These are phyloP conservation scores for Russula ochroleuca DNA, from an alignment of 768 basidiomycete species.

Conservation along the genomic window DNA sequence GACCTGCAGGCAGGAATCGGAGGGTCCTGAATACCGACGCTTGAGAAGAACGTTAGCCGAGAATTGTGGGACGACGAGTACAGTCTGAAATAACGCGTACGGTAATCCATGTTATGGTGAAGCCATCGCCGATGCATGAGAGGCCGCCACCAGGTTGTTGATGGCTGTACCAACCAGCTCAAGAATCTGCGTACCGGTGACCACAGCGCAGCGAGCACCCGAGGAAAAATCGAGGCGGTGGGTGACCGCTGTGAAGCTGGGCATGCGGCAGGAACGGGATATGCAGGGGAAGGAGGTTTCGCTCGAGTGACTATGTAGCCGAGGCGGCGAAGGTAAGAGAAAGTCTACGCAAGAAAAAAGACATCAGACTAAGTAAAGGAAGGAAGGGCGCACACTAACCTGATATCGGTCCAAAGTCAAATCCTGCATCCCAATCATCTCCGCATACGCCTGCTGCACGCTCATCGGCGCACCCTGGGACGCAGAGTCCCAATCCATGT, in stretches of 20 bases:
- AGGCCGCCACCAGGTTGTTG: constrained; percentile 64
- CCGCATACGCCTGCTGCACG: constrained; percentile 83
- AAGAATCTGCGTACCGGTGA: constrained; percentile 36
- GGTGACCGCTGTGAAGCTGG: constrained; percentile 24
- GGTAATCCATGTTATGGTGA: constrained; percentile 48
- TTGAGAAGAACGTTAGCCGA: constrained; percentile 32
- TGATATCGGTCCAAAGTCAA: constrained; percentile 85
- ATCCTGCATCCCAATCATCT: constrained; percentile 77
- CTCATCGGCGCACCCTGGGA: constrained; percentile 71
- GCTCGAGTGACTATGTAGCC: constrained; percentile 88
- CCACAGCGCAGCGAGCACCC: constrained; percentile 34
- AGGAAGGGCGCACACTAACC: constrained; percentile 41
- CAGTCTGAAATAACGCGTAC: constrained; percentile 36
- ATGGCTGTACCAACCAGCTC: constrained; percentile 31
- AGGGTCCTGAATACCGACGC: constrained; percentile 65
- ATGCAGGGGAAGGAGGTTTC: constrained; percentile 50
- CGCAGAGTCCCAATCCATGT: constrained; percentile 38
- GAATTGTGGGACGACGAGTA: not conserved
- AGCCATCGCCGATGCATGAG: constrained; percentile 47
- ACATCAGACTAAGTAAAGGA: not conserved
- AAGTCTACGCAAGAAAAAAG: constrained; percentile 54
- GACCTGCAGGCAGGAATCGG: constrained; percentile 68
- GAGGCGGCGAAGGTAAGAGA: constrained; percentile 84
- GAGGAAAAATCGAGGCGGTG: constrained; percentile 35
- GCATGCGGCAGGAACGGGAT: constrained; percentile 46